phyloP scores from a whole-genome alignment of 106 monocot genomes.

The Ottelia alismoides region DNA sequence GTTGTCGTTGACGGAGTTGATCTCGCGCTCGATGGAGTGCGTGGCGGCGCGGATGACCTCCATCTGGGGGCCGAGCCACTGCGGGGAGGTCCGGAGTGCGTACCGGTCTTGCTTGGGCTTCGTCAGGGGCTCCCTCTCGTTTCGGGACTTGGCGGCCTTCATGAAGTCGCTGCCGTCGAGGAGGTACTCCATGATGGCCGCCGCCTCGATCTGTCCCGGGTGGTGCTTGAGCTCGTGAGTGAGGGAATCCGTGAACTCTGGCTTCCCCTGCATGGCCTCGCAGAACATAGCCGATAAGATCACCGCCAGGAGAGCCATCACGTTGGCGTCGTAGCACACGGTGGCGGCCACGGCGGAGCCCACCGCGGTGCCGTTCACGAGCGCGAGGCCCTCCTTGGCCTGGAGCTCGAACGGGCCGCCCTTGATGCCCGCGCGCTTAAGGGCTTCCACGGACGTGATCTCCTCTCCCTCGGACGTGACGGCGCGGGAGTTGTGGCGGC shows the following conservation, averaged over 20 bases:
- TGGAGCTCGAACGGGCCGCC: conserved; percentile 28
- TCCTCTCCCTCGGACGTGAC: conserved; percentile 11
- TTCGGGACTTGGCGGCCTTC: conserved; percentile 20
- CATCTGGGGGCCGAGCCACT: conserved; percentile 40
- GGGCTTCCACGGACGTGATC: conserved; percentile 18
- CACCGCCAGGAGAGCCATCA: conserved; percentile 19
- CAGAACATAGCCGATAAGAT: conserved; percentile 43
- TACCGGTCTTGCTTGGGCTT: conserved; percentile 49
- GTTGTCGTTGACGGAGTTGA: conserved; percentile 31
- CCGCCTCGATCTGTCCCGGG: conserved; percentile 48
- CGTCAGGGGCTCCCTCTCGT: conserved; percentile 24
- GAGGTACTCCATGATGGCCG: conserved; percentile 43
- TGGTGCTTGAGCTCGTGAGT: conserved; percentile 56
- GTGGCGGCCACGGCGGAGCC: conserved; percentile 44
- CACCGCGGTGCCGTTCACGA: conserved; percentile 45
- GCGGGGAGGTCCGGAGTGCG: conserved; percentile 52
- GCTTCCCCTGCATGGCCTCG: conserved; percentile 49
- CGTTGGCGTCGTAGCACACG: conserved; percentile 39
- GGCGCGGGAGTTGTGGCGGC: conserved; percentile 20
- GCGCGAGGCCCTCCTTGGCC: conserved; percentile 44
- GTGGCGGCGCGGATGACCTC: conserved; percentile 26
- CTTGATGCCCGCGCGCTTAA: conserved; percentile 14
- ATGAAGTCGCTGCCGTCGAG: conserved; percentile 50
- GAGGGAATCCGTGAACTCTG: conserved; percentile 40
- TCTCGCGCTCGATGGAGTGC: conserved; percentile 22